A percentile compares a stretch with the other conserved stretches of the same genome.
Conservation (phyloP, 192 early-diverging fungal species). For the Backusella australiensis region DNA sequence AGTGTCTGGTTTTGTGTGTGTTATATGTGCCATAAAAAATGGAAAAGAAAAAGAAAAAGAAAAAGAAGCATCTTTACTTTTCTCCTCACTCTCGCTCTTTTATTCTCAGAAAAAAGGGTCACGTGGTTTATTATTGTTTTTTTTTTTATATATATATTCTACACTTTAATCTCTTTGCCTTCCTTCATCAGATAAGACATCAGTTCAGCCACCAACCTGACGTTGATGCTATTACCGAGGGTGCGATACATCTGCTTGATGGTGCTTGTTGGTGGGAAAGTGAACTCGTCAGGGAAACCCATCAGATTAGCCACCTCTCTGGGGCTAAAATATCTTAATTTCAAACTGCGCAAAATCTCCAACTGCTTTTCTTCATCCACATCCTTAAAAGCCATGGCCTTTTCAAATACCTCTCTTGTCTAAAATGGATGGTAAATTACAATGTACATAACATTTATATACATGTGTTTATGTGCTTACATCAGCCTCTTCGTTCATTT, state of each 20-base stretch:
- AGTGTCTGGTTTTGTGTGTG: background rate
- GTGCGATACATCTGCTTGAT: conserved; percentile 79
- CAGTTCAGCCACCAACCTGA: conserved; percentile 74
- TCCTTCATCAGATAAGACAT: conserved; percentile 65
- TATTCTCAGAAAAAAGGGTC: background rate
- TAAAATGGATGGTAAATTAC: background rate
- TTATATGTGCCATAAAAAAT: background rate
- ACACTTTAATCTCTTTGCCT: conserved; percentile 9
- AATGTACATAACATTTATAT: background rate
- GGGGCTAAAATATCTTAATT: conserved; percentile 55
- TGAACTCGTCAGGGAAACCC: conserved; percentile 75
- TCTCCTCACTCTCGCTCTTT: too few species aligned
- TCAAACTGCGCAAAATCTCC: conserved; percentile 32
- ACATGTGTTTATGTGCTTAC: conserved; percentile 32
- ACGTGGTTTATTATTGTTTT: background rate
- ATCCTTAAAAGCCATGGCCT: conserved; percentile 20
- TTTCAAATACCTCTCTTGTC: conserved; percentile 37
- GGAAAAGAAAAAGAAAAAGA: background rate
- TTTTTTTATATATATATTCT: background rate
- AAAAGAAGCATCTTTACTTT: background rate
- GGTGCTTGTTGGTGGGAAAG: conserved; percentile 66
- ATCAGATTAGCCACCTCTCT: conserved; percentile 73
- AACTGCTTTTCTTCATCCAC: conserved; percentile 35
- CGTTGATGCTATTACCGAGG: conserved; percentile 90
- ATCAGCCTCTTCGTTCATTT: conserved; percentile 45